Evolutionary conservation across 257 asterid species (phyloP).

Genomic region (Solanum paucissectum): DNA sequence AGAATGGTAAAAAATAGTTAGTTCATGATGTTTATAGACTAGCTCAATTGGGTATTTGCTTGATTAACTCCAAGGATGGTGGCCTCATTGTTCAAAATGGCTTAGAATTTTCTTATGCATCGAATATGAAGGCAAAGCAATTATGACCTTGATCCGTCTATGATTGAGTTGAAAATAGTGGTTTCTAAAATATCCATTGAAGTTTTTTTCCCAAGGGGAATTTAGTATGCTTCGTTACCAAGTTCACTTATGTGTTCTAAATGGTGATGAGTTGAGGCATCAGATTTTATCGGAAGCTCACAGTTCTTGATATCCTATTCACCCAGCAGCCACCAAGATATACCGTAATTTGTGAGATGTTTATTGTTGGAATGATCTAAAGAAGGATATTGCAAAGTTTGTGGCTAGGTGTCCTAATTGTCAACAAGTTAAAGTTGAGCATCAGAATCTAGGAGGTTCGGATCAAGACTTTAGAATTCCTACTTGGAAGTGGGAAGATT

Average conservation of each 20-base stretch:
- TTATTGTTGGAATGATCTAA: not conserved
- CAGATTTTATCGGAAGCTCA: not conserved
- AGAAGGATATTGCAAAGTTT: not conserved
- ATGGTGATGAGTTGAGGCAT: not conserved
- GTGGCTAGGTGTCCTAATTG: not conserved
- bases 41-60: not conserved
- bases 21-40: not conserved
- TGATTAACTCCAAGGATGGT: not conserved
- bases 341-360: not conserved
- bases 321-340: not conserved
- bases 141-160: no score
- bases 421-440: not conserved
- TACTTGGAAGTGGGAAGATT: not conserved
- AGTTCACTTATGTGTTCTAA: not conserved
- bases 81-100: not conserved
- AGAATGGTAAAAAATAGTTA: not conserved
- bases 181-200: no score
- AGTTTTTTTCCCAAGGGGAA: not conserved
- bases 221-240: not conserved
- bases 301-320: not conserved
- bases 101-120: no score
- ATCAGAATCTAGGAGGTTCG: not conserved
- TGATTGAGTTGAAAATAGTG: not conserved
- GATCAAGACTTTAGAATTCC: not conserved
- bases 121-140: not conserved